phyloP scores from a whole-genome alignment of 257 asterid species.

The Scutellaria barbata region DNA sequence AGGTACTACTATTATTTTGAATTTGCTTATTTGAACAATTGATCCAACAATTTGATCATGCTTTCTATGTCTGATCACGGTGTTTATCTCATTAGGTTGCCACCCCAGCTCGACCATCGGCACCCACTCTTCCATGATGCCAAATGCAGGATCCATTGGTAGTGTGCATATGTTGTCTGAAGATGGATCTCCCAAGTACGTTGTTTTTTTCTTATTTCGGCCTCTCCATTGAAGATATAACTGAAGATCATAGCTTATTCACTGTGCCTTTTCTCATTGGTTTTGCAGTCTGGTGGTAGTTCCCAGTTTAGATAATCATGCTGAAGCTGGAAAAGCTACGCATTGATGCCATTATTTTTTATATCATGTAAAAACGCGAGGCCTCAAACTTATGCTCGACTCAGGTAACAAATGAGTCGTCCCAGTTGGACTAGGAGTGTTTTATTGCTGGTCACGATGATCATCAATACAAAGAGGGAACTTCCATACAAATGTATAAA shows the following conservation, averaged over 20 bases:
- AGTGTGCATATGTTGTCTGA: slow-evolving; percentile 16
- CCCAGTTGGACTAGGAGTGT: too few species aligned
- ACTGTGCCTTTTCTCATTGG: neutral
- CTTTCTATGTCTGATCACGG: neutral
- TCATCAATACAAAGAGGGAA: too few species aligned
- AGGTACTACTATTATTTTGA: slow-evolving; percentile 43
- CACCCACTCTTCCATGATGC: slow-evolving; percentile 23
- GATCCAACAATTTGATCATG: slow-evolving; percentile 15
- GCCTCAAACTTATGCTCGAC: too few species aligned
- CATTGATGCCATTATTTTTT: too few species aligned
- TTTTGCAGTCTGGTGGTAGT: too few species aligned
- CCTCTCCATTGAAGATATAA: neutral
- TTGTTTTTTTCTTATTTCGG: neutral
- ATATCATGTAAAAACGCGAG: too few species aligned
- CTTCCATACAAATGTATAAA: too few species aligned
- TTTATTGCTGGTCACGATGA: too few species aligned
- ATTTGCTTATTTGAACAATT: neutral
- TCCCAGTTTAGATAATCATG: too few species aligned
- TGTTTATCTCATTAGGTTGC: slow-evolving; percentile 34
- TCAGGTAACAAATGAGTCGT: too few species aligned
- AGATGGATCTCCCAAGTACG: slow-evolving; percentile 41
- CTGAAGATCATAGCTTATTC: neutral
- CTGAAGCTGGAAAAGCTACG: too few species aligned
- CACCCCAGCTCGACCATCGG: slow-evolving; percentile 33
- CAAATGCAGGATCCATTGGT: slow-evolving; percentile 7